Base-by-base conservation (phyloP, 2,329 filamentous ascomycete genomes). In the Cercospora berteroae region DNA sequence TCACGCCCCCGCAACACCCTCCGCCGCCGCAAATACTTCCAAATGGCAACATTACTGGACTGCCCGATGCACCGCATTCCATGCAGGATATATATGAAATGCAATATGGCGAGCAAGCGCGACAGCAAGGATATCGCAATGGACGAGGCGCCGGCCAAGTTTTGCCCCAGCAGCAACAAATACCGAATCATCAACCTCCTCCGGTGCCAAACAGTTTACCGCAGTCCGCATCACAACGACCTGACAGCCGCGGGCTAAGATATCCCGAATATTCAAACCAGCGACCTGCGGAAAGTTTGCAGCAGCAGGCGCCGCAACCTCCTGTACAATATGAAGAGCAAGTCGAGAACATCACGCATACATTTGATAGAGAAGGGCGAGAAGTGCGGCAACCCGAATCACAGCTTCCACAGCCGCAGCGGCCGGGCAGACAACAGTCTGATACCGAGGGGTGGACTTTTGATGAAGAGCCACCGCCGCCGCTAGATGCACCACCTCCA, bases 371-470 rank as follows among this genome's bases (percentile, higher is more conserved):
- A 25, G 86, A 86, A 72, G 86, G 87, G 20, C 81, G 85, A 59
- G 83, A 84, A 59, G 79, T 87, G 58, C 74, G 78, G 68, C 83
- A 85, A 59, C 81, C 83, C n/a, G 72, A 72, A 50, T n/a, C 62
- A 8, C 63, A 65, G 42, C 52, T 31, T 27, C 70, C 68, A 31
- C 50, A 69, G 39, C 65, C 67, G 16, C 60, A 68, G 31, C 68
- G 69, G 10, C 69, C 70, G 42, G 52, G 52, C n/a, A 65, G 71
- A 58, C 71, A 73, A 31, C 64, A 71, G 63, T 42, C 67, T 39
- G 63, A 89, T 75, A 68, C 81, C 0, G 94, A 97, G 75, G 92
- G 87, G 8, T 99, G 95, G 95, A 94, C 96, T 75, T 99, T 99
- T 73, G 92, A 94, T 63, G 93, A 97, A 67, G 85, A 88, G 8